A percentile compares a stretch with the other conserved stretches of the same genome.
Evolutionary conservation across 2,329 filamentous ascomycete genomes (phyloP).

Genomic region (Penicillium sp.): DNA sequence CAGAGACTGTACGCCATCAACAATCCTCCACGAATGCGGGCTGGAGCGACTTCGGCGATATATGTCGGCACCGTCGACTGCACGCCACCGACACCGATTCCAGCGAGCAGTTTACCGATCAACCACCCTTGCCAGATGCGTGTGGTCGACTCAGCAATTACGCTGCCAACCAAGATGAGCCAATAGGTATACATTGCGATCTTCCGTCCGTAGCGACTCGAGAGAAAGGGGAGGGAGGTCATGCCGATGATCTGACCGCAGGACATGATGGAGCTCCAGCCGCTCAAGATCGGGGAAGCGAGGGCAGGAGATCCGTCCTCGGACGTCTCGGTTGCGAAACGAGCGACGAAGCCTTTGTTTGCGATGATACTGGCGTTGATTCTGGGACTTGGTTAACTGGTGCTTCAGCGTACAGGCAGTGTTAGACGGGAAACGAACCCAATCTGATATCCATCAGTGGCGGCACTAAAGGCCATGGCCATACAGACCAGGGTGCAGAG

Average conservation of each 20-base stretch:
- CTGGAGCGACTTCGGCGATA: constrained; percentile 14
- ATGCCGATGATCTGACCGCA: constrained; percentile 20
- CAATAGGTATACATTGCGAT: constrained; percentile 16
- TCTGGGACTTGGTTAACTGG: background rate
- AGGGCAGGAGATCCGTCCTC: constrained; percentile 10
- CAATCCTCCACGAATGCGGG: constrained; percentile 15
- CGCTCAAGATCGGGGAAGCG: constrained; percentile 19
- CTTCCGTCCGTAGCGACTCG: constrained; percentile 17
- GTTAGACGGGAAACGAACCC: constrained; percentile 1
- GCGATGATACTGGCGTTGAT: constrained; percentile 21
- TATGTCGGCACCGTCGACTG: constrained; percentile 15
- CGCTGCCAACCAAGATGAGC: constrained; percentile 12
- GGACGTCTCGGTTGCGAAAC: constrained; percentile 12
- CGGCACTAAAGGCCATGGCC: constrained; percentile 19
- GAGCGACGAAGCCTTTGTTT: constrained; percentile 18
- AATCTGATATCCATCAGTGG: constrained; percentile 20
- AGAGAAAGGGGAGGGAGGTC: constrained; percentile 19
- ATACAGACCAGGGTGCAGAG: constrained; percentile 9
- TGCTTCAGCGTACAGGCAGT: too few species aligned
- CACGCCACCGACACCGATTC: constrained; percentile 14
- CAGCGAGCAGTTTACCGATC: constrained; percentile 13
- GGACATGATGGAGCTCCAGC: constrained; percentile 19
- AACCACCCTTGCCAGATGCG: constrained; percentile 13
- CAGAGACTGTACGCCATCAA: constrained; percentile 21
- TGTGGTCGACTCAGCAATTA: constrained; percentile 11